Conservation (phyloP, 2,329 filamentous ascomycete genomes). For the Madurella mycetomatis region DNA sequence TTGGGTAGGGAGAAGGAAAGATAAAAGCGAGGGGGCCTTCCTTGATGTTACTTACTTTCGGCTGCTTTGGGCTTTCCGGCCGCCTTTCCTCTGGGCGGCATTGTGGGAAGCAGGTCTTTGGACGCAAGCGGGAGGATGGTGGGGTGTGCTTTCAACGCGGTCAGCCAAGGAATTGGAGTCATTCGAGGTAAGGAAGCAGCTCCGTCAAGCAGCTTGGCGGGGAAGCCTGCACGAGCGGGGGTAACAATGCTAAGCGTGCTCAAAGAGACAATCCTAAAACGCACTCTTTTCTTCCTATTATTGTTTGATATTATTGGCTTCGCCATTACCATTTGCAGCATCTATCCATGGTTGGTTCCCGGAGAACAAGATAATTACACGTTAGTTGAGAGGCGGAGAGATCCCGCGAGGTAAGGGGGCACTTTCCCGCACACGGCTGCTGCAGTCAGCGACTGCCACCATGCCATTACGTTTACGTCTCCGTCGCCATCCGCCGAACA, state of each 20-base stretch:
- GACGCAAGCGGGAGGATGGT: conserved; percentile 1
- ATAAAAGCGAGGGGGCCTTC: neutral
- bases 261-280: conserved; percentile 19
- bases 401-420: conserved; percentile 8
- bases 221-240: neutral
- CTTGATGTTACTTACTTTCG: conserved; percentile 23
- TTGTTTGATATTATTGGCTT: neutral
- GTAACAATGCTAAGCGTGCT: conserved; percentile 9
- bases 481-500: neutral
- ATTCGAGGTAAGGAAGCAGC: neutral
- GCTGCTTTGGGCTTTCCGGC: conserved; percentile 29
- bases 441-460: too few relatives aligned
- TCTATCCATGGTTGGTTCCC: neutral
- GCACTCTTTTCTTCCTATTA: neutral
- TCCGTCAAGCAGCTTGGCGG: neutral
- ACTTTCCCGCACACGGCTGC: too few relatives aligned
- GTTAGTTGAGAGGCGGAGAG: conserved; percentile 1
- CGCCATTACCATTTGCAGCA: conserved; percentile 1
- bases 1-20: neutral
- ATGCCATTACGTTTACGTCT: neutral
- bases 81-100: conserved; percentile 34
- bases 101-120: conserved; percentile 17
- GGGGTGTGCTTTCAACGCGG: conserved; percentile 8
- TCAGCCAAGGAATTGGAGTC: neutral
- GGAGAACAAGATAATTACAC: conserved; percentile 5